Base-by-base conservation (phyloP, 192 early-diverging fungal genomes). In the Tieghemiomyces parasiticus region DNA sequence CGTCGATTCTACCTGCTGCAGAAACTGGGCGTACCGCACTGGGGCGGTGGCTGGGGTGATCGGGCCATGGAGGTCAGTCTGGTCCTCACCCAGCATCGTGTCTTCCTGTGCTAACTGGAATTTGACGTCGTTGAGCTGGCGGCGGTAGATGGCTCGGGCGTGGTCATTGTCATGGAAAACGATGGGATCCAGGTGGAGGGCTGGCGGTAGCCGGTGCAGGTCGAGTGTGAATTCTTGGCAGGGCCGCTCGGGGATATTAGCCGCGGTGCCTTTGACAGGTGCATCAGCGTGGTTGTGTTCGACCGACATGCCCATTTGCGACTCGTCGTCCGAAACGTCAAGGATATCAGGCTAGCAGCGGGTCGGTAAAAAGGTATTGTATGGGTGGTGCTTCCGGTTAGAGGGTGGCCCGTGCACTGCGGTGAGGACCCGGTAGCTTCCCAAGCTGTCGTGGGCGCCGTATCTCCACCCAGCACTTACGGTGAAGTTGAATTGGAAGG, bases 81-180 rank as follows among this genome's bases (percentile, higher is more conserved):
- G 56, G 2, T 47, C 48, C 0, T 61, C 58, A 1, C 28, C 69
- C 26, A 76, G 73, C 67, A 83, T 72, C 10, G 69, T 75, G 47
- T 90, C 89, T 28, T 85, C 77, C 52, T 83, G 76, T 32, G 89
- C 88, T 26, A 91, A 71, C 51, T 90, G 87, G 60, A 88, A 87
- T 65, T 87, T 88, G 50, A 92, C 81, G 62, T 95, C 92, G 31
- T 78, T 77, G 14, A 90, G 64, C 48, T 78, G 83, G 8, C 87
- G 81, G 64, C 81, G 84, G 71, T 81, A 86, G 53, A 89, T 58
- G 35, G 58, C 58, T 46, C 60, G 65, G 14, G 24, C 46, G 13
- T 35, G 42, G 65, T 66, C 66, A 35, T 63, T 71, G 32, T 6
- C 8, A 42, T 42, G 38, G 8, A 10, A 16, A 42, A 6, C 38